phyloP scores from a whole-genome alignment of 345 rosid species.

The Raphanus sativus region DNA sequence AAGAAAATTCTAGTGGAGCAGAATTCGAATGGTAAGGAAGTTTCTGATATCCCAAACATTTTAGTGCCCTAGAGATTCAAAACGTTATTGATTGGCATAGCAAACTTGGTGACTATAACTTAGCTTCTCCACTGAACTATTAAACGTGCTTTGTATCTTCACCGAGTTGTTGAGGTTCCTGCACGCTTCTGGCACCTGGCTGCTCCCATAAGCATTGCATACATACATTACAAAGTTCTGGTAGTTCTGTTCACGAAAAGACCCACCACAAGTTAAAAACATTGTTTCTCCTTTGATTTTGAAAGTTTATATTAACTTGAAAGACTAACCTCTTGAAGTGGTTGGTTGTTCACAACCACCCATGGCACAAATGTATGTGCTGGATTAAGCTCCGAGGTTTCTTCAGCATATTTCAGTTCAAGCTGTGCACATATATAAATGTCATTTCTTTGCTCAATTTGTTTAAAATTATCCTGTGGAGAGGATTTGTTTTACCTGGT shows the following conservation, averaged over 20 bases:
- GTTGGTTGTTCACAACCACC: slow-evolving; percentile 62
- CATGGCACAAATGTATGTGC: slow-evolving; percentile 66
- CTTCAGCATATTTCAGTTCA: slow-evolving; percentile 48
- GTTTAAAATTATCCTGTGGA: background rate
- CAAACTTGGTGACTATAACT: slow-evolving; percentile 29
- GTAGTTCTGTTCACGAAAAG: slow-evolving; percentile 48
- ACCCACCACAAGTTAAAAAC: background rate
- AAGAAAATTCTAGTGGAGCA: background rate
- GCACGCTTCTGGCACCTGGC: slow-evolving; percentile 53
- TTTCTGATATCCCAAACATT: slow-evolving; percentile 10
- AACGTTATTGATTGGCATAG: slow-evolving; percentile 16
- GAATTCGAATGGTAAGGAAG: background rate
- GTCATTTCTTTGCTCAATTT: background rate
- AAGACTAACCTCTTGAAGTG: slow-evolving; percentile 49
- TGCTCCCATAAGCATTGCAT: slow-evolving; percentile 61
- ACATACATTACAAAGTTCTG: slow-evolving; percentile 48
- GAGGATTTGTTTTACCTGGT: slow-evolving; percentile 41
- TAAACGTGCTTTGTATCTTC: slow-evolving; percentile 24
- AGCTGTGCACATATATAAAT: slow-evolving; percentile 40
- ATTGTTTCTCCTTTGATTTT: slow-evolving; percentile 4
- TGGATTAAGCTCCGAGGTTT: slow-evolving; percentile 58
- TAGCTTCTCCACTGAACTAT: slow-evolving; percentile 29
- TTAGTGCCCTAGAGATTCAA: background rate
- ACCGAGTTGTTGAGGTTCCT: slow-evolving; percentile 15
- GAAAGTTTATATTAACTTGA: background rate